Percentiles rank a stretch among this genome's conserved stretches.
phyloP scores from a whole-genome alignment of 306 rosid species.

The Castanopsis chinensis region DNA sequence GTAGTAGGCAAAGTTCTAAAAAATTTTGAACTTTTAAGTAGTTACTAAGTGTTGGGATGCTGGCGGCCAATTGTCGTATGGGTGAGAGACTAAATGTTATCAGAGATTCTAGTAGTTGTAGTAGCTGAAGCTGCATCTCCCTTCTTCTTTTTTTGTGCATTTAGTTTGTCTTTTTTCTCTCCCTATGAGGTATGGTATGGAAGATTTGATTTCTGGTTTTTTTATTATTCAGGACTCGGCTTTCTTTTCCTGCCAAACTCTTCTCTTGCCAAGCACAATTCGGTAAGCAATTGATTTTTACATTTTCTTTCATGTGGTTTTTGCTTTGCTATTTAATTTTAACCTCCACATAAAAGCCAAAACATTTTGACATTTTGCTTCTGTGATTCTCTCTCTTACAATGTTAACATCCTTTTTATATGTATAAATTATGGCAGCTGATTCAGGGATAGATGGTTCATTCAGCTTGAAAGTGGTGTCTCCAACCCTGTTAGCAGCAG shows the following conservation, averaged over 20 bases:
- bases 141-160: neutral
- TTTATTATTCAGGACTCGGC: constrained; percentile 47
- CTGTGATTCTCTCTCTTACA: neutral
- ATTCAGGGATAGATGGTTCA: constrained; percentile 52
- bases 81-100: neutral
- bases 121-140: neutral
- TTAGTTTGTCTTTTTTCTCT: neutral
- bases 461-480: constrained; percentile 43
- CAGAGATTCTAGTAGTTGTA: neutral
- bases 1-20: neutral
- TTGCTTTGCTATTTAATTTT: constrained; percentile 7
- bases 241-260: constrained; percentile 43
- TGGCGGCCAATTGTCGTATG: neutral
- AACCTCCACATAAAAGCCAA: neutral
- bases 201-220: neutral
- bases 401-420: constrained; percentile 13
- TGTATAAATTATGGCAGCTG: constrained; percentile 22
- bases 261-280: constrained; percentile 58
- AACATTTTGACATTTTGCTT: neutral
- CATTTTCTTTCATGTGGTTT: constrained; percentile 14
- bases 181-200: neutral
- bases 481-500: constrained; percentile 72
- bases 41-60: neutral
- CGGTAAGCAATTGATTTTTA: constrained; percentile 42
- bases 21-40: neutral